Conservation (phyloP, 1,284 basidiomycete species). For the Lentinula novae-zelandiae region DNA sequence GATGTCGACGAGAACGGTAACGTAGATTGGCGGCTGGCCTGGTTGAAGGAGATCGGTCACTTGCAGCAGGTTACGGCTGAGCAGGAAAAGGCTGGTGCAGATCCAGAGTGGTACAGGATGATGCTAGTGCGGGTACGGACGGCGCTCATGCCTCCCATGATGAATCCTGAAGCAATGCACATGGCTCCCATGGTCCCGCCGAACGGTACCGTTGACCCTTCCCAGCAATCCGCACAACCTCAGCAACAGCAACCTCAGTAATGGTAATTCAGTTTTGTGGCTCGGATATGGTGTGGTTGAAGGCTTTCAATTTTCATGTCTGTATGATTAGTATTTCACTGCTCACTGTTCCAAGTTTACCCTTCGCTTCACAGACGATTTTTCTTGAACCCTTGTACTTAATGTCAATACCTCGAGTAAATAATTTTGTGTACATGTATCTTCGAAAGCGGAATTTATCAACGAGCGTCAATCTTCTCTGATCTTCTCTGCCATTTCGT, state of each 20-base stretch:
- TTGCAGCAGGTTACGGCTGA: constrained; percentile 69
- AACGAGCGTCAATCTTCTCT: neutral
- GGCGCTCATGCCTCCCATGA: constrained; percentile 59
- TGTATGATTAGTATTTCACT: constrained; percentile 4
- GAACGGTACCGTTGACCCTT: constrained; percentile 33
- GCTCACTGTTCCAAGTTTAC: constrained; percentile 6
- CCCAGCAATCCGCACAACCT: constrained; percentile 25
- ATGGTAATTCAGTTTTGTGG: neutral
- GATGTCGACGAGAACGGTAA: constrained; percentile 75
- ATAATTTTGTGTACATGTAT: neutral
- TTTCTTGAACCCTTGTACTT: neutral
- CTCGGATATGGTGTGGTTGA: constrained; percentile 12
- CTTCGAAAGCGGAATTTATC: neutral
- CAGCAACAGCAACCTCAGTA: constrained; percentile 16
- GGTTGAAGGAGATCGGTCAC: constrained; percentile 73
- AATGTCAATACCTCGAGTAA: neutral
- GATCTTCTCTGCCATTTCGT: neutral
- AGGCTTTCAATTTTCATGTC: constrained; percentile 12
- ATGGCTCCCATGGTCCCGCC: constrained; percentile 40
- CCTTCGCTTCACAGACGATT: neutral
- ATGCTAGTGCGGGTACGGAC: constrained; percentile 72
- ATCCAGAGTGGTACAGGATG: constrained; percentile 78
- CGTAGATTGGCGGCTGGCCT: constrained; percentile 72
- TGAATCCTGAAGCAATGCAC: constrained; percentile 58
- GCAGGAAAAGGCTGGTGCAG: constrained; percentile 74